Evolutionary conservation across 306 rosid species (phyloP).

Genomic region (Argentina anserina): DNA sequence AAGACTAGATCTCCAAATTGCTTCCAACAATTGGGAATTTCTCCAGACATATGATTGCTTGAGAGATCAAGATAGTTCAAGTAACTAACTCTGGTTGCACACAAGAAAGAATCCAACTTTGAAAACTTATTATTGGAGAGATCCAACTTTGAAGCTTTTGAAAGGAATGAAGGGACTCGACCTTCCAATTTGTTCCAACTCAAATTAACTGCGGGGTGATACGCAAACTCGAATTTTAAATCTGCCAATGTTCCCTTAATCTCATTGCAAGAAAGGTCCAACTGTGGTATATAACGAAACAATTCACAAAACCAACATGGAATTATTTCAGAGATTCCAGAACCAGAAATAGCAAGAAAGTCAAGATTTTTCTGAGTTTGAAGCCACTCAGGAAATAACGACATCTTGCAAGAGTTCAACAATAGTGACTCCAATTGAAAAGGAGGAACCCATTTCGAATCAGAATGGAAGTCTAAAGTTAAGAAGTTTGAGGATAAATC

Average conservation of each 20-base stretch:
- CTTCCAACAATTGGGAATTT: conserved; percentile 12
- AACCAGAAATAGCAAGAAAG: not conserved
- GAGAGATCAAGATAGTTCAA: not conserved
- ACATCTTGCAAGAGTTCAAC: not conserved
- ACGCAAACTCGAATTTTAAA: not conserved
- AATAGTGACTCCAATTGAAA: not conserved
- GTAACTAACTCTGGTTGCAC: not conserved
- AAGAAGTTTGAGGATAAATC: not conserved
- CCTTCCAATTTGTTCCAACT: conserved; percentile 7
- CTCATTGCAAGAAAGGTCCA: not conserved
- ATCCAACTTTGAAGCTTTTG: not conserved
- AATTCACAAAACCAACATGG: not conserved
- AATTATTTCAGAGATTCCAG: not conserved
- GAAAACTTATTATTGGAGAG: not conserved
- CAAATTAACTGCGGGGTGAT: too few relatives aligned
- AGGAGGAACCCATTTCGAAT: not conserved
- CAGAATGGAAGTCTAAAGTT: not conserved
- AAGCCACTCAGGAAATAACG: not conserved
- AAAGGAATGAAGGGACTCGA: not conserved
- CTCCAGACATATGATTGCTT: not conserved
- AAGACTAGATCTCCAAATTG: not conserved
- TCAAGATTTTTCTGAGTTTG: not conserved
- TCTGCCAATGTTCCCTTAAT: not conserved
- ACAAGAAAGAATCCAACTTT: not conserved
- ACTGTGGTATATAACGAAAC: accelerated